phyloP scores from a whole-genome alignment of 495 filamentous ascomycete species.

The Tuber umbilicatum region DNA sequence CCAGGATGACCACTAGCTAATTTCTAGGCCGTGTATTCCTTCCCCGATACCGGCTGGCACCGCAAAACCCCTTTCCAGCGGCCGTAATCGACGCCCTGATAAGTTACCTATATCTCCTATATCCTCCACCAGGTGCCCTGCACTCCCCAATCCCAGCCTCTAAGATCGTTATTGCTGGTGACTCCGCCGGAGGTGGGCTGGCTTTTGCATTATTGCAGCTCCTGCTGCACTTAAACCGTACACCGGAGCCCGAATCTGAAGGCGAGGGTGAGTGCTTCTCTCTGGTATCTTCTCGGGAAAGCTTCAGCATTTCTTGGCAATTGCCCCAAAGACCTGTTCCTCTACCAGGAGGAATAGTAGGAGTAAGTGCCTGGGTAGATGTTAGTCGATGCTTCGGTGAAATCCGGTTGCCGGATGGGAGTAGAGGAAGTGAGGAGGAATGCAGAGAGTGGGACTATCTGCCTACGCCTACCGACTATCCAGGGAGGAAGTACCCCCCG shows the following conservation, averaged over 20 bases:
- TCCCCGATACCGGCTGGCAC: slow-evolving; percentile 81
- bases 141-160: slow-evolving; percentile 63
- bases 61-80: slow-evolving; percentile 75
- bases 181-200: slow-evolving; percentile 81
- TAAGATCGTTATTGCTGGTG: slow-evolving; percentile 75
- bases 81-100: slow-evolving; percentile 76
- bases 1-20: background rate
- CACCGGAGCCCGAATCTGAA: slow-evolving; percentile 14
- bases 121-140: slow-evolving; percentile 65
- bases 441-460: slow-evolving; percentile 74
- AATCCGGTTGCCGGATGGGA: slow-evolving; percentile 46
- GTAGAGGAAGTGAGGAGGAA: slow-evolving; percentile 58
- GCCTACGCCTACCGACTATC: slow-evolving; percentile 46
- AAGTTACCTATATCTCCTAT: slow-evolving; percentile 74
- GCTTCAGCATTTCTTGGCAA: slow-evolving; percentile 50
- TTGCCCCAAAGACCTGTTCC: slow-evolving; percentile 51
- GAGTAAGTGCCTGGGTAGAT: slow-evolving; percentile 70
- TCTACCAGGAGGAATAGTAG: slow-evolving; percentile 63
- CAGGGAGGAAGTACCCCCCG: slow-evolving; percentile 46
- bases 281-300: slow-evolving; percentile 1
- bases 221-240: slow-evolving; percentile 62
- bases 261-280: slow-evolving; percentile 18
- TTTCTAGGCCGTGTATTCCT: slow-evolving; percentile 54
- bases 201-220: slow-evolving; percentile 63
- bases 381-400: slow-evolving; percentile 56